These are phyloP conservation scores for Chlorophyllum brunneum DNA, from an alignment of 768 basidiomycete species.

Conservation along the genomic window DNA sequence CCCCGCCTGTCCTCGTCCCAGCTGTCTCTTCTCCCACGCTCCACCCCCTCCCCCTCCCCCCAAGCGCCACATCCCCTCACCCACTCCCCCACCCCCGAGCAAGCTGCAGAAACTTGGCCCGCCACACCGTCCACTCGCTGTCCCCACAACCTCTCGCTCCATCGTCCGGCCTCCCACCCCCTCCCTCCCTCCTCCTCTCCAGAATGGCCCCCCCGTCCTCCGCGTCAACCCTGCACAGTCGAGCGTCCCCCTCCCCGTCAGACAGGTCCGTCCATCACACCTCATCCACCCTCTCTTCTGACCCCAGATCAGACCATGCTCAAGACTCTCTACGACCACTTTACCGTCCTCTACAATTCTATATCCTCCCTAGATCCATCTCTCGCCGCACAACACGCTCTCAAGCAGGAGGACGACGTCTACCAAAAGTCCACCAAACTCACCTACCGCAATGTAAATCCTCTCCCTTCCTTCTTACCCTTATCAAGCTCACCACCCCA, in stretches of 20 bases:
- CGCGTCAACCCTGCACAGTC: conserved; percentile 65
- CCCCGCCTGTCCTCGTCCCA: conserved; percentile 39
- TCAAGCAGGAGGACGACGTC: conserved; percentile 77
- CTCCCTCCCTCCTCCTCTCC: background rate
- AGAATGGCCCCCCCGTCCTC: conserved; percentile 65
- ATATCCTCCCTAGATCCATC: conserved; percentile 51
- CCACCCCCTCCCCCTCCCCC: conserved; percentile 19
- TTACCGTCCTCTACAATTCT: conserved; percentile 58
- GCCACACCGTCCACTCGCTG: conserved; percentile 35
- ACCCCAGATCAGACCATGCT: conserved; percentile 53
- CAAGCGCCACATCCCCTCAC: conserved; percentile 35
- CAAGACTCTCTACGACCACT: conserved; percentile 71
- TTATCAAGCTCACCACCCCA: conserved; percentile 20
- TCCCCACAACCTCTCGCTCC: conserved; percentile 35
- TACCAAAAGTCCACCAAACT: conserved; percentile 70
- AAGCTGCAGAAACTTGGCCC: conserved; percentile 43
- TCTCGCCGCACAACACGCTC: conserved; percentile 73
- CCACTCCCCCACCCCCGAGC: conserved; percentile 19
- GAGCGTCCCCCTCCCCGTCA: conserved; percentile 65
- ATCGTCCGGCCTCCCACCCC: conserved; percentile 23
- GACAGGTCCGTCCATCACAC: conserved; percentile 48
- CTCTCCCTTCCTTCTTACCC: background rate
- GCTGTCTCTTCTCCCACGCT: conserved; percentile 69
- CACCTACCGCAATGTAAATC: conserved; percentile 75
- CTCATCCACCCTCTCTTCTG: background rate